These are phyloP conservation scores for Leishmania amazonensis DNA, from an alignment of 208 protist genomes.

Conservation along the genomic window DNA sequence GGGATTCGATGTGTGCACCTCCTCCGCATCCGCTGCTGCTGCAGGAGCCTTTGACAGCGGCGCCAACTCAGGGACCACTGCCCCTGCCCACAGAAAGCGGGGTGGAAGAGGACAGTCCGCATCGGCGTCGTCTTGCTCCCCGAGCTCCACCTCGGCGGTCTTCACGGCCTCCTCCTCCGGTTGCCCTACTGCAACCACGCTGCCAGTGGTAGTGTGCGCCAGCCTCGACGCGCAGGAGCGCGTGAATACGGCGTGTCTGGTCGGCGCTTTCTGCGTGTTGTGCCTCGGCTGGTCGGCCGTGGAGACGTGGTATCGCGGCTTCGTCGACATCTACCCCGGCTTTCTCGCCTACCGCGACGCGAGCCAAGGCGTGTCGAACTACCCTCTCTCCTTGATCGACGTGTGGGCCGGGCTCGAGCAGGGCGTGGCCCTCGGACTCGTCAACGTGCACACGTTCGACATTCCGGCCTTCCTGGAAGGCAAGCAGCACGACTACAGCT, in stretches of 20 bases:
- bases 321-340: conserved; percentile 73
- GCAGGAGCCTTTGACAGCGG: neutral
- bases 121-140: neutral
- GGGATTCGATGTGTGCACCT: conserved; percentile 15
- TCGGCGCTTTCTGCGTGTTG: conserved; percentile 77
- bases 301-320: conserved; percentile 53
- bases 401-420: conserved; percentile 72
- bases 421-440: conserved; percentile 72
- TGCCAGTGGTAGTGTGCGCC: conserved; percentile 57
- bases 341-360: conserved; percentile 95
- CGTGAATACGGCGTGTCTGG: conserved; percentile 85
- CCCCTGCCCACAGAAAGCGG: neutral
- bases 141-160: neutral
- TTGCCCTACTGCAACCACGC: neutral
- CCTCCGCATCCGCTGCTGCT: neutral
- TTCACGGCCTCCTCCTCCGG: neutral
- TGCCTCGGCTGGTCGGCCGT: conserved; percentile 60
- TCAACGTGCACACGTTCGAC: conserved; percentile 91
- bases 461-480: conserved; percentile 85
- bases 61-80: neutral
- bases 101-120: neutral
- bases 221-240: conserved; percentile 76
- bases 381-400: conserved; percentile 84
- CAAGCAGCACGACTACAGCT: conserved; percentile 93
- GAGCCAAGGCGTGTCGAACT: conserved; percentile 78